Percentiles rank a stretch among this genome's conserved stretches.
Evolutionary conservation across 257 asterid species (phyloP).

Genomic region (Marsdenia floribunda): DNA sequence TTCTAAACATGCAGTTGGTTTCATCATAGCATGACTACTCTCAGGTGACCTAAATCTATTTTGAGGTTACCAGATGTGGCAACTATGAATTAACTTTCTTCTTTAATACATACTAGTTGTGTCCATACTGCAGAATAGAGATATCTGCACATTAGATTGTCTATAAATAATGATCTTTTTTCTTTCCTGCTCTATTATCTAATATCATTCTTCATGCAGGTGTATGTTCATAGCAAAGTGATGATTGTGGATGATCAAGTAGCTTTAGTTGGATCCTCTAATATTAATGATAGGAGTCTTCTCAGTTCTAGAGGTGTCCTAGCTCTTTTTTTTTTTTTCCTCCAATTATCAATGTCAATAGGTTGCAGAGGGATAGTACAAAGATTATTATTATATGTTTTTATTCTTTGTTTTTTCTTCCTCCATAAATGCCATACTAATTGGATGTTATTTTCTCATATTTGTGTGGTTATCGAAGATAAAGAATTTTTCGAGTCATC

Average conservation of each 20-base stretch:
- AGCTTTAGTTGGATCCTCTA: constrained; percentile 82
- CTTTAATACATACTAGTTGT: not conserved
- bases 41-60: constrained; percentile 56
- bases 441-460: constrained; percentile 33
- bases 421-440: not conserved
- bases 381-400: not conserved
- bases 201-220: constrained; percentile 30
- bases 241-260: constrained; percentile 85
- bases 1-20: constrained; percentile 73
- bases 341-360: too few relatives aligned
- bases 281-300: constrained; percentile 92
- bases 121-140: not conserved
- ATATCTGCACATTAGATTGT: not conserved
- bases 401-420: not conserved
- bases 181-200: not conserved
- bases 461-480: constrained; percentile 74
- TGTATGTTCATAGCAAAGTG: constrained; percentile 93
- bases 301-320: constrained; percentile 58
- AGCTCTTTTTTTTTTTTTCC: not conserved
- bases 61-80: constrained; percentile 53
- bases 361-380: not conserved
- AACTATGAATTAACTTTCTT: too few relatives aligned
- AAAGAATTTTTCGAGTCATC: constrained; percentile 68
- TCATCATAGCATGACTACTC: constrained; percentile 54
- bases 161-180: not conserved